Evolutionary conservation across 345 rosid species (phyloP), one percentile per base, ranked within the genome.

Genomic region (Psidium friedrichsthalianum): DNA sequence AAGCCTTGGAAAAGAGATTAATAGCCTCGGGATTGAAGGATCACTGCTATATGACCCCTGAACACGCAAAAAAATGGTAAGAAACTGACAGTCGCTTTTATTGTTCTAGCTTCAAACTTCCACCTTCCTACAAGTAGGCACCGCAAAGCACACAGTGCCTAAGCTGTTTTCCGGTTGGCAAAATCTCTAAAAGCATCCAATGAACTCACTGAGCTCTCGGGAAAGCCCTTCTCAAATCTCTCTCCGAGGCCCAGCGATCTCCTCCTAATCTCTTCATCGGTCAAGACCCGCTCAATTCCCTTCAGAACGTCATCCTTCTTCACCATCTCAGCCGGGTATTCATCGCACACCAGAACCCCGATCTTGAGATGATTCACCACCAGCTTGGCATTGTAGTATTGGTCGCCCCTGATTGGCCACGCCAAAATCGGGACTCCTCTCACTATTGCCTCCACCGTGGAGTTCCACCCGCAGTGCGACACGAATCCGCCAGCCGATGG

Each of bases 401-500:
- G 94, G 82, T 92, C 94, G 0, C 96, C 95, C 47, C 94, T 88
- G 15, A 93, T 88, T 0, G 94, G 94, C 94, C 94, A 91, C 0
- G 91, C 92, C 82, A 91, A 54, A 11, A 93, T 15, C 6, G 93
- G 92, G n/a, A 92, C 82, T 55, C 94, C 92, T 25, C 89, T 86
- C 13, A 86, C 94, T 3, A 91, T 87, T 3, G 94, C 94, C 83
- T 93, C 96, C 87, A 88, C 82, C 1, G 94, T 90, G 0, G 94
- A 92, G 84, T 93, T 93, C 94, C 94, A 91, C 11, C 94, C 91
- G 42, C 94, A 92, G 54, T 91, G 96, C 2, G 94, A 91, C 74
- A 93, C 3, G 86, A 93, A 92, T 6, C 90, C 94, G 6, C 86
- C 93, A 2, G 89, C 87, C 1, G 94, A 93, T 1, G 82, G 86